A percentile compares a stretch with the other conserved stretches of the same genome.
Conservation (phyloP, 768 basidiomycete genomes). For the Dentipellis sp. region DNA sequence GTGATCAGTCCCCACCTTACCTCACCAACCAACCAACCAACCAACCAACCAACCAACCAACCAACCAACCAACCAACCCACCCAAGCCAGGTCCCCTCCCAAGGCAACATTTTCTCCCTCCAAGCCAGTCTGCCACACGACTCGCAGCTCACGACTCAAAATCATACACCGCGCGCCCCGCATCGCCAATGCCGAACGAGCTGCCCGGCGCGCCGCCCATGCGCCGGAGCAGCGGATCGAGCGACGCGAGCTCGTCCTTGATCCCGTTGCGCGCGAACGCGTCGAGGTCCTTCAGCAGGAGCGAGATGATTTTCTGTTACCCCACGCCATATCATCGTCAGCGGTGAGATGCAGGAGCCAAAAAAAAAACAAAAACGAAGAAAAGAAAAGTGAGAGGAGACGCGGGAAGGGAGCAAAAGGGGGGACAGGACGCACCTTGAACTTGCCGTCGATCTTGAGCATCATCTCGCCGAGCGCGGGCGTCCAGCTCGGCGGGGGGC, state of each 20-base stretch:
- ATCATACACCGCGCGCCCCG: slow-evolving; percentile 29
- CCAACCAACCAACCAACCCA: no score
- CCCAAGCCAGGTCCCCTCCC: no score
- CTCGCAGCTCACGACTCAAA: slow-evolving; percentile 24
- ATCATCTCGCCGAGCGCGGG: slow-evolving; percentile 61
- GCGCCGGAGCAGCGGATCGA: slow-evolving; percentile 70
- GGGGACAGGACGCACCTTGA: slow-evolving; percentile 48
- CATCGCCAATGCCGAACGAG: slow-evolving; percentile 18
- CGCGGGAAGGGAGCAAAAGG: not conserved
- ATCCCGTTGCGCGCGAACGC: slow-evolving; percentile 71
- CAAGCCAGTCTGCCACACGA: no score
- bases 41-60: no score
- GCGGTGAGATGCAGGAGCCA: no score
- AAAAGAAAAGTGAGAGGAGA: not conserved
- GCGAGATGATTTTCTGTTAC: slow-evolving; percentile 72
- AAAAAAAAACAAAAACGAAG: not conserved
- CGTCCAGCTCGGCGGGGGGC: slow-evolving; percentile 56
- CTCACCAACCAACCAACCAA: no score
- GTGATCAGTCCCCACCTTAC: no score
- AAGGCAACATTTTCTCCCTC: no score
- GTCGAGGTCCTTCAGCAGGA: slow-evolving; percentile 78
- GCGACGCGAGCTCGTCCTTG: slow-evolving; percentile 71
- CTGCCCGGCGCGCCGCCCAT: slow-evolving; percentile 26
- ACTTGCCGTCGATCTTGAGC: slow-evolving; percentile 71
- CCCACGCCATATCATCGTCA: no score